phyloP scores from a whole-genome alignment of 177 flowering plant genomes.

The Vitis hybrid region DNA sequence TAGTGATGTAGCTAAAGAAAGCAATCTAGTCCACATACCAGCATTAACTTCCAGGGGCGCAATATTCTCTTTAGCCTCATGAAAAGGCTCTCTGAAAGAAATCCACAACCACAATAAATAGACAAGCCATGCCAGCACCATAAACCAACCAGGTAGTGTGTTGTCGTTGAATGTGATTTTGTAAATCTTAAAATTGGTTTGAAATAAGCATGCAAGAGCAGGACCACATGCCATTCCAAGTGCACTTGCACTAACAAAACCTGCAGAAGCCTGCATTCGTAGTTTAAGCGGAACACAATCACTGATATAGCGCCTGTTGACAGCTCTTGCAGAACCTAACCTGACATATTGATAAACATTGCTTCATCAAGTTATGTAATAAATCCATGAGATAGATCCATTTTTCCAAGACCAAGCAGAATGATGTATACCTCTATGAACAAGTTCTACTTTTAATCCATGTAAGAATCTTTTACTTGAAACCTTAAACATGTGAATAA shows the following conservation, averaged over 20 bases:
- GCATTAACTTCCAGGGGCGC: conserved; percentile 19
- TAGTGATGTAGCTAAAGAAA: not conserved
- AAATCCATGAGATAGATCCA: not conserved
- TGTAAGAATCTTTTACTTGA: too few relatives aligned
- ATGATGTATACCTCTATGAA: not conserved
- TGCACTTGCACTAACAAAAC: conserved; percentile 79
- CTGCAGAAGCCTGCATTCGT: conserved; percentile 81
- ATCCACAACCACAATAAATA: conserved; percentile 57
- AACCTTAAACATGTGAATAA: too few relatives aligned
- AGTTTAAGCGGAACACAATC: conserved; percentile 69
- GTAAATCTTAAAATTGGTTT: conserved; percentile 49
- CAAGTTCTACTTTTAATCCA: too few relatives aligned
- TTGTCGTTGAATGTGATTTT: conserved; percentile 50
- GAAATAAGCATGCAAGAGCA: conserved; percentile 63
- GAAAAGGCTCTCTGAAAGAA: conserved; percentile 57
- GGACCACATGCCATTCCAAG: conserved; percentile 87
- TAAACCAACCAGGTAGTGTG: conserved; percentile 78
- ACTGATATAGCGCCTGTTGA: conserved; percentile 74
- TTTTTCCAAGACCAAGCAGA: not conserved
- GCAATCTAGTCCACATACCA: conserved; percentile 17
- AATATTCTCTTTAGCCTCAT: conserved; percentile 17
- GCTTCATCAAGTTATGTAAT: not conserved
- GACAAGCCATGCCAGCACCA: conserved; percentile 70
- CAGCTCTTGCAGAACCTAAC: conserved; percentile 78
- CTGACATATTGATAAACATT: conserved; percentile 27